Percentiles rank a stretch among this genome's conserved stretches.
phyloP scores from a whole-genome alignment of 129 eudicot species.

The Ambrosia artemisiifolia region DNA sequence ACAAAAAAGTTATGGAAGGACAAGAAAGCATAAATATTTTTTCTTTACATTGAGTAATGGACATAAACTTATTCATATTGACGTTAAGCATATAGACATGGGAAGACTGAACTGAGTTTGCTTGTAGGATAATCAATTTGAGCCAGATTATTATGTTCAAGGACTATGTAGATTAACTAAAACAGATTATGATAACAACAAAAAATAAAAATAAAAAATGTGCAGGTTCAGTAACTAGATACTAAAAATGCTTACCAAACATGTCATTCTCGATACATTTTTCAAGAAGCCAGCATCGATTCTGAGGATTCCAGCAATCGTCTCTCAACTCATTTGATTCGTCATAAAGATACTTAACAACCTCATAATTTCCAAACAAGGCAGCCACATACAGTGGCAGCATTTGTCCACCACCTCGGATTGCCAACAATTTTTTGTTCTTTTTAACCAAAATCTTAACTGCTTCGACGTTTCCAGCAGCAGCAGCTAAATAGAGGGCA shows the following conservation, averaged over 20 bases:
- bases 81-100: too few relatives aligned
- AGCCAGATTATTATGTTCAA: too few relatives aligned
- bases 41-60: too few relatives aligned
- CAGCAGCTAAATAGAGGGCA: constrained; percentile 38
- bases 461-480: constrained; percentile 24
- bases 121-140: too few relatives aligned
- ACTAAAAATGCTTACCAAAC: constrained; percentile 30
- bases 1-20: not conserved
- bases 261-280: constrained; percentile 24
- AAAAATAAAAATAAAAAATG: not conserved
- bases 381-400: constrained; percentile 35
- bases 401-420: constrained; percentile 15
- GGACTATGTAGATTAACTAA: too few relatives aligned
- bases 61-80: too few relatives aligned
- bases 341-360: constrained; percentile 29
- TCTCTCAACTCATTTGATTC: not conserved
- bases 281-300: constrained; percentile 28
- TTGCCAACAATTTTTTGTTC: constrained; percentile 11
- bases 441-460: constrained; percentile 26
- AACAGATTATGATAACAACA: too few relatives aligned
- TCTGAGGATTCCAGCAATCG: constrained; percentile 14
- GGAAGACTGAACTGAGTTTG: too few relatives aligned
- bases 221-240: not conserved
- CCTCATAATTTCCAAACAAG: constrained; percentile 30
- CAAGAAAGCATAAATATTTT: too few relatives aligned